Conservation (phyloP, 768 basidiomycete genomes). For the Calocera cornea region DNA sequence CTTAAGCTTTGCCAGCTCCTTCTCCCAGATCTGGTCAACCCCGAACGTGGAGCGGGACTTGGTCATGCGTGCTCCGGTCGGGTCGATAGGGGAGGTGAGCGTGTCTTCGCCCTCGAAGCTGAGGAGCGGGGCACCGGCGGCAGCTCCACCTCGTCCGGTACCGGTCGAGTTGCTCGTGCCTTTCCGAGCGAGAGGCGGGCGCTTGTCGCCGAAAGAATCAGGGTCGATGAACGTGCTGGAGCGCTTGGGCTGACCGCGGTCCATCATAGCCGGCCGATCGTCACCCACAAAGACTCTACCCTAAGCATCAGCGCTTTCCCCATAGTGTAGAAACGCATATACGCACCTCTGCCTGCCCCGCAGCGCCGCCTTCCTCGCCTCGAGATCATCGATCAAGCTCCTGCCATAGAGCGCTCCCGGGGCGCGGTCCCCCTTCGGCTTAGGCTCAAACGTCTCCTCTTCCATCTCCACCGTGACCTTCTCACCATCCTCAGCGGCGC, state of each 20-base stretch:
- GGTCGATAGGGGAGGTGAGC: conserved; percentile 19
- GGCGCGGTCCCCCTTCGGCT: conserved; percentile 32
- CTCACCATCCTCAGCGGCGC: conserved; percentile 67
- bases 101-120: conserved; percentile 43
- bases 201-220: conserved; percentile 36
- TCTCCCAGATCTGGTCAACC: conserved; percentile 84
- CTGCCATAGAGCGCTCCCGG: conserved; percentile 77
- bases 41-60: conserved; percentile 76
- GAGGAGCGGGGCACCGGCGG: conserved; percentile 50
- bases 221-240: conserved; percentile 66
- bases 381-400: conserved; percentile 82
- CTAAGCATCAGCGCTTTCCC: neutral
- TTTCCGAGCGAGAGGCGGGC: conserved; percentile 31
- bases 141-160: conserved; percentile 29
- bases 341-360: conserved; percentile 64
- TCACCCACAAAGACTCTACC: conserved; percentile 77
- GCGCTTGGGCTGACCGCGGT: conserved; percentile 41
- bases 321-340: neutral
- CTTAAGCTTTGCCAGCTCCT: conserved; percentile 67
- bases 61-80: conserved; percentile 18
- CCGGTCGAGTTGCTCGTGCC: neutral
- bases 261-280: conserved; percentile 87
- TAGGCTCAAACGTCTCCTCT: conserved; percentile 25
- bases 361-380: conserved; percentile 69
- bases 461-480: conserved; percentile 40